Evolutionary conservation across 139 green algal species (phyloP).

Genomic region (Tetratostichococcus sp.): DNA sequence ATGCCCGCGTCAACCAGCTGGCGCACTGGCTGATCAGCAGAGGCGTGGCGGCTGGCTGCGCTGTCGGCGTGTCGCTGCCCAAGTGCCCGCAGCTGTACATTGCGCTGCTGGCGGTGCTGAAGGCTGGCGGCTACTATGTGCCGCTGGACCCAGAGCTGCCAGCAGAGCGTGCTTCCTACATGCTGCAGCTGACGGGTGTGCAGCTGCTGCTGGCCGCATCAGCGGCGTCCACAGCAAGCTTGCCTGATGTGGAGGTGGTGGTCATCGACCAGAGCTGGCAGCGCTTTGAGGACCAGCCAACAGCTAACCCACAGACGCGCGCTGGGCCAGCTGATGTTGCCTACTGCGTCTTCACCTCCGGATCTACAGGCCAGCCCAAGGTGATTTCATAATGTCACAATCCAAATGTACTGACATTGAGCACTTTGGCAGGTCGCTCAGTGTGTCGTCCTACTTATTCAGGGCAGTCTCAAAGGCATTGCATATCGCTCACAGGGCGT

Average conservation of each 20-base stretch:
- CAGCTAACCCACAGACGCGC: not conserved
- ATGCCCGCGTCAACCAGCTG: constrained; percentile 27
- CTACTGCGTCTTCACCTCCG: constrained; percentile 65
- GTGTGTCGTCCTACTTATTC: constrained; percentile 1
- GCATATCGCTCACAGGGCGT: not conserved
- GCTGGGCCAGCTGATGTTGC: constrained; percentile 17
- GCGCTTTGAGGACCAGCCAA: not conserved
- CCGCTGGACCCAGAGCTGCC: constrained; percentile 56
- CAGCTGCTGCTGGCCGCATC: not conserved
- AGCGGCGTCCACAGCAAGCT: not conserved
- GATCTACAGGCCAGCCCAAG: constrained; percentile 57
- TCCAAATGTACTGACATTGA: constrained; percentile 21
- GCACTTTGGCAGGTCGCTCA: constrained; percentile 33
- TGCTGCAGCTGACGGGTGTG: constrained; percentile 7
- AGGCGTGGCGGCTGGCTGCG: constrained; percentile 10
- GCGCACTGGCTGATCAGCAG: constrained; percentile 17
- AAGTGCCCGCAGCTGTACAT: constrained; percentile 36
- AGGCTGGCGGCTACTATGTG: constrained; percentile 47
- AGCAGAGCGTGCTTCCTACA: constrained; percentile 28
- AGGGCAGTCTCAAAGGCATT: too few relatives aligned
- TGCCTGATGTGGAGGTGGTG: not conserved
- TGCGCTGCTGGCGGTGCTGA: constrained; percentile 33
- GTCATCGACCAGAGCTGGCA: constrained; percentile 9
- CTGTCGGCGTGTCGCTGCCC: constrained; percentile 40
- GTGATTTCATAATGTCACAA: not conserved